Evolutionary conservation across 2,329 filamentous ascomycete species (phyloP).

Genomic region (Colletotrichum siamense): DNA sequence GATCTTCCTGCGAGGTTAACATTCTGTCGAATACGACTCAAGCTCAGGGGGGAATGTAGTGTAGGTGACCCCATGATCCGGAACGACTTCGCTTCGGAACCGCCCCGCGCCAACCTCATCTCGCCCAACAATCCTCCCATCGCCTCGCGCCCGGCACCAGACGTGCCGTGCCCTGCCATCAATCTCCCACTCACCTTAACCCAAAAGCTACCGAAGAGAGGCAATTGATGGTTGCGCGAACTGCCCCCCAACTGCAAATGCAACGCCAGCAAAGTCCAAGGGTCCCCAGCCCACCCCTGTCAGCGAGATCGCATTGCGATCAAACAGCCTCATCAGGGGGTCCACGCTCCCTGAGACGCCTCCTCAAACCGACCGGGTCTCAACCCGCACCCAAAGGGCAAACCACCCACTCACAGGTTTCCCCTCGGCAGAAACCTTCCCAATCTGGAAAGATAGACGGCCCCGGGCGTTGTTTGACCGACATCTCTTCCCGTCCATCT

Average conservation of each 20-base stretch:
- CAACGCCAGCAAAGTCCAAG: not conserved
- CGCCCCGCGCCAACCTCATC: not conserved
- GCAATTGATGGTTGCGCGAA: not conserved
- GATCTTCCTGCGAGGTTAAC: not conserved
- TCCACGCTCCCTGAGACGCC: slow-evolving; percentile 14
- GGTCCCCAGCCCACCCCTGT: not conserved
- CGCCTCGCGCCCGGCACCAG: not conserved
- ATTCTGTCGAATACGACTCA: not conserved
- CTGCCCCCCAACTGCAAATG: not conserved
- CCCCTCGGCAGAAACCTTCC: not conserved
- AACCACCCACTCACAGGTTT: not conserved
- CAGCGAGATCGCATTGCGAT: slow-evolving; percentile 13
- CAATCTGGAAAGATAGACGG: not conserved
- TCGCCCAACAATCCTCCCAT: not conserved
- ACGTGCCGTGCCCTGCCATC: not conserved
- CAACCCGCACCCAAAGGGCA: not conserved
- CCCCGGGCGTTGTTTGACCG: not conserved
- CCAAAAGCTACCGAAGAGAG: not conserved
- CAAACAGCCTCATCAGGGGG: slow-evolving; percentile 19
- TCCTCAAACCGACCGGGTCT: slow-evolving; percentile 18
- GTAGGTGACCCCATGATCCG: not conserved
- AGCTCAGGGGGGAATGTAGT: not conserved
- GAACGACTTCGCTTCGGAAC: not conserved
- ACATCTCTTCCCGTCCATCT: not conserved
- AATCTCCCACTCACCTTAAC: not conserved